Conservation (phyloP, 2,329 filamentous ascomycete genomes). For the Sporothrix mexicana region DNA sequence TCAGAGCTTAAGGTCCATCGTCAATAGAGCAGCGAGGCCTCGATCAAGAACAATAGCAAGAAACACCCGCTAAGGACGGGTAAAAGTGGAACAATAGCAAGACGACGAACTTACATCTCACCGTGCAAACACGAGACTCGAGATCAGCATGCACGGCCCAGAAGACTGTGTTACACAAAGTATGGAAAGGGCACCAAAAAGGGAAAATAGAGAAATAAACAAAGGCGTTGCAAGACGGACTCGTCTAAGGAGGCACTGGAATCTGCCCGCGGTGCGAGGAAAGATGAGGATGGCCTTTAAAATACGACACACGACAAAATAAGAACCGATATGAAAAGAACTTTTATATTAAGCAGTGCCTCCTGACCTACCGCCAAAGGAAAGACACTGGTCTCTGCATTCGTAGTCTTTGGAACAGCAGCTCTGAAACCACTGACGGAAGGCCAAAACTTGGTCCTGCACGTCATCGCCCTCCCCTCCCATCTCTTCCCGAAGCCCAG, state of each 20-base stretch:
- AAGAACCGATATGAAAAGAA: not conserved
- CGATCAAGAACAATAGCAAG: conserved; percentile 29
- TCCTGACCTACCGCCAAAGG: not conserved
- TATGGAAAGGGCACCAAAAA: not conserved
- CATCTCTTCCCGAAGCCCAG: conserved; percentile 15
- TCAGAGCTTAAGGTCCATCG: not conserved
- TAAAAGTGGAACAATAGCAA: conserved; percentile 35
- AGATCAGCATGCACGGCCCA: not conserved
- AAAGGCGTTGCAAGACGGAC: not conserved
- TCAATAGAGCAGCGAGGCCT: conserved; percentile 28
- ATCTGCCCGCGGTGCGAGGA: not conserved
- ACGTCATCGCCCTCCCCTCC: not conserved
- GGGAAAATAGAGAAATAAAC: not conserved
- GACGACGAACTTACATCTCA: not conserved
- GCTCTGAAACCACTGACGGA: not conserved
- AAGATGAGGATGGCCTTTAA: not conserved
- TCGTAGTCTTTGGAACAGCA: not conserved
- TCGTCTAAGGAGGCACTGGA: not conserved
- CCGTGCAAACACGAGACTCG: not conserved
- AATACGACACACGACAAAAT: not conserved
- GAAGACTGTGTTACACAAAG: conserved; percentile 11
- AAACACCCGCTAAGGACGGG: not conserved
- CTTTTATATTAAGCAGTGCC: conserved; percentile 28
- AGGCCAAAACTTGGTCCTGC: not conserved
- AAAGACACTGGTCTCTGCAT: conserved; percentile 20